Base-by-base conservation (phyloP, 2,329 filamentous ascomycete genomes). In the Fusarium transvaalense region DNA sequence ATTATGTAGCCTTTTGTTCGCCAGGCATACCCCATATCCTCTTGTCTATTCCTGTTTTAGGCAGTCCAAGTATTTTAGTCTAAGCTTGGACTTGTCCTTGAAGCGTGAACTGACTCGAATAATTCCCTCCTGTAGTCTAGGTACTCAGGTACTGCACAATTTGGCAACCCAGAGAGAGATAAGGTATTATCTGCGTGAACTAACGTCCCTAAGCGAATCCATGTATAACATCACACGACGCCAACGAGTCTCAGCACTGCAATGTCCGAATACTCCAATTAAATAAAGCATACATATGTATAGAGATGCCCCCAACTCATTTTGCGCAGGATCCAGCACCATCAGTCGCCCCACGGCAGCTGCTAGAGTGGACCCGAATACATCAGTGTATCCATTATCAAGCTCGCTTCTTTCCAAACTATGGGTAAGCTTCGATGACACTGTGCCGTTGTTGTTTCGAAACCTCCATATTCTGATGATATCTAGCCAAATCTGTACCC, bases 51-150 rank as follows among this genome's bases (percentile, higher is more conserved):
- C 65, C 66, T 39, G 45, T 69, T 46, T 37, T 52, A 66, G 42
- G 56, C 54, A 35, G 29, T 35, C 65, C 32, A 53, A 48, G 37
- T 41, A 46, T 64, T 56, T 45, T 50, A 31, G 42, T 19, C n/a
- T 19, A 38, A 48, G 66, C 47, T 59, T 59, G 42, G 32, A 48
- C 39, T 53, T 35, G 54, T 51, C 21, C 32, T 43, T 21, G 27
- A 37, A 45, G 53, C 23, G 38, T 14, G 21, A 35, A 56, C 56
- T 68, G 66, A 68, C 66, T 68, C 66, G 47, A 45, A 14, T 31
- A 19, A 19, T 19, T 45, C 27, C 42, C 27, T 45, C n/a, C n/a
- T n/a, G n/a, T n/a, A n/a, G n/a, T n/a, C n/a, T n/a, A n/a, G n/a
- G n/a, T n/a, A n/a, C n/a, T n/a, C n/a, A n/a, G n/a, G n/a, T n/a